Conservation (phyloP, 805 yeast genomes). For the Candida quercuum region DNA sequence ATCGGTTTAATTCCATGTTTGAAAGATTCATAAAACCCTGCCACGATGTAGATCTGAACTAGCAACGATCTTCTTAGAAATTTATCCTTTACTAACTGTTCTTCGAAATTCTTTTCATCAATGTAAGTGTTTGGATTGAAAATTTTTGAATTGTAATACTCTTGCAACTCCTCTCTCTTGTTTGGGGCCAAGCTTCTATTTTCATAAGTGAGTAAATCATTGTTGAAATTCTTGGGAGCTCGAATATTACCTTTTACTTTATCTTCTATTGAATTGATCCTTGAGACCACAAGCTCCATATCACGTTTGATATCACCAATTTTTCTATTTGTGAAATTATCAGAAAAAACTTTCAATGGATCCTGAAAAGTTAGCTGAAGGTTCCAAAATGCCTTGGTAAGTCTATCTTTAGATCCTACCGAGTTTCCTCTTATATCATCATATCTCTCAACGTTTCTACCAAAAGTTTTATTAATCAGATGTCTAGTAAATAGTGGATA, state of each 20-base stretch:
- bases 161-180: constrained; percentile 7
- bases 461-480: constrained; percentile 13
- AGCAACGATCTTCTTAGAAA: constrained; percentile 13
- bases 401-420: neutral
- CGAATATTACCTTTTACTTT: too few relatives aligned
- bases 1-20: too few relatives aligned
- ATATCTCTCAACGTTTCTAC: constrained; percentile 9
- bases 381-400: constrained; percentile 14
- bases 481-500: constrained; percentile 9
- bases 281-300: too few relatives aligned
- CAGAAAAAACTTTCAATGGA: constrained; percentile 7
- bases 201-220: too few relatives aligned
- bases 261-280: too few relatives aligned
- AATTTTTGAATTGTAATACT: constrained; percentile 10
- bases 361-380: constrained; percentile 15
- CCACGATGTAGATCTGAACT: constrained; percentile 7
- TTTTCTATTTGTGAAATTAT: neutral
- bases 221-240: too few relatives aligned
- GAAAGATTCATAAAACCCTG: constrained; percentile 2
- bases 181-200: constrained; percentile 6
- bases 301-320: constrained; percentile 2
- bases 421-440: constrained; percentile 4
- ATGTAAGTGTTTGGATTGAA: constrained; percentile 15
- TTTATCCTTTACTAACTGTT: constrained; percentile 13
- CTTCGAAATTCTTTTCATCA: constrained; percentile 9